Evolutionary conservation across 2,329 filamentous ascomycete species (phyloP), one percentile per base, ranked within the genome.

Genomic region (Diaporthe ilicicola): DNA sequence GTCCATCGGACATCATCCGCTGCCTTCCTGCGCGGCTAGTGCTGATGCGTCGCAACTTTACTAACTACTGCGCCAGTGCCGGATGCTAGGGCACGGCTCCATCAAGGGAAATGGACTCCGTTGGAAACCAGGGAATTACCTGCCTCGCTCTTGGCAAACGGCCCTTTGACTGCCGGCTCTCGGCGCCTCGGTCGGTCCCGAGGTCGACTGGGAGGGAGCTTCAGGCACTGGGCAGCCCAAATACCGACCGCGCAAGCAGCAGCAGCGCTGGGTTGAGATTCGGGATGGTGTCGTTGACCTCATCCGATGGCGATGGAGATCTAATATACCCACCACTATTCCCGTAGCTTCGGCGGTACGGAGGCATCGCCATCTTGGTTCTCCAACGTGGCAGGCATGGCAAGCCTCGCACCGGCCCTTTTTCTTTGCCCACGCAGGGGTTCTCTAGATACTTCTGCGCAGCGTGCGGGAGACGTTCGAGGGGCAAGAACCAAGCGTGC

Each of bases 1-100:
- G 29, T 51, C 32, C 44, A 64, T 64, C 59, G 59, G 59, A 64
- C 59, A 64, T 64, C 10, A 48, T 64, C 59, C 59, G 44, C 59
- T 64, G 59, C 59, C 59, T 64, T 50, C n/a, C 59, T 64, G 59
- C 29, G 44, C 59, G 59, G 29, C 59, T 64, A 64, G 59, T 64
- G 42, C 59, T 64, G 59, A 64, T 64, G 44, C 29, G 59, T 64
- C 44, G 44, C 59, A 64, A 48, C 42, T 34, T 64, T 10, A 50
- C 13, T 50, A 37, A 34, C 59, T 64, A 64, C 42, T 24, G 44
- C 50, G 19, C 27, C 59, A 64, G 59, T 50, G 59, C 44, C 59
- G 44, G 59, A 50, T 64, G 34, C 59, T 64, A 34, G 48, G 27
- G 27, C 4, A 34, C 42, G 42, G 59, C 59, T 27, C 59, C 59